phyloP scores from a whole-genome alignment of 106 monocot genomes.

The Allium sativum region DNA sequence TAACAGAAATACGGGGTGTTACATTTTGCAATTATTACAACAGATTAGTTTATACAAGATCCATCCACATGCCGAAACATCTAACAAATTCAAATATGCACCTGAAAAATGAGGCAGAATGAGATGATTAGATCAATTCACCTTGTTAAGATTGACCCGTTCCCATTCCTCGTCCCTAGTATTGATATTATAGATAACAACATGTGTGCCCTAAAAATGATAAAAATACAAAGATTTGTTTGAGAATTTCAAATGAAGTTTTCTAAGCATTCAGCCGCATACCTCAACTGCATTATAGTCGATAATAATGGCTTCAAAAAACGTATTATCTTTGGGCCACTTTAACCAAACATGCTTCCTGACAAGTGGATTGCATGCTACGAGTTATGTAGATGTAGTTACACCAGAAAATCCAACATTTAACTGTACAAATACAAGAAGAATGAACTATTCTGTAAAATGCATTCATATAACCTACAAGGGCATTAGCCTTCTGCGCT shows the following conservation, averaged over 20 bases:
- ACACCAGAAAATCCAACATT: too few relatives aligned
- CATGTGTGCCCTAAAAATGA: slow-evolving; percentile 39
- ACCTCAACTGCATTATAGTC: slow-evolving; percentile 21
- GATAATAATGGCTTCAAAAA: slow-evolving; percentile 54
- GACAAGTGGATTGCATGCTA: slow-evolving; percentile 30
- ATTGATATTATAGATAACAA: slow-evolving; percentile 63
- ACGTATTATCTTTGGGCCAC: slow-evolving; percentile 70
- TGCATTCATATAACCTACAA: too few relatives aligned
- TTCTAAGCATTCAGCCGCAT: neutral
- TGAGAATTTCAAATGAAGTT: neutral
- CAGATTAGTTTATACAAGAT: neutral
- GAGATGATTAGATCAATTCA: slow-evolving; percentile 9
- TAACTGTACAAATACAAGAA: too few relatives aligned
- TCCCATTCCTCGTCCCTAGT: slow-evolving; percentile 62
- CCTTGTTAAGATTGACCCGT: slow-evolving; percentile 74
- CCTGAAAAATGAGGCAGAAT: neutral
- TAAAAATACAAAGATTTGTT: neutral
- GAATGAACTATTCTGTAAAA: too few relatives aligned
- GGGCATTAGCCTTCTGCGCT: too few relatives aligned
- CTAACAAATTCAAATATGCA: neutral
- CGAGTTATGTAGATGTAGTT: neutral
- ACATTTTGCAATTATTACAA: too few relatives aligned
- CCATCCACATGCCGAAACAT: too few relatives aligned
- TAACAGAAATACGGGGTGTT: too few relatives aligned
- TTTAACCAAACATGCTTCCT: slow-evolving; percentile 49